These are phyloP conservation scores for Sugiyamaella xylanicola DNA, from an alignment of 1,139 yeast species.

Conservation along the genomic window DNA sequence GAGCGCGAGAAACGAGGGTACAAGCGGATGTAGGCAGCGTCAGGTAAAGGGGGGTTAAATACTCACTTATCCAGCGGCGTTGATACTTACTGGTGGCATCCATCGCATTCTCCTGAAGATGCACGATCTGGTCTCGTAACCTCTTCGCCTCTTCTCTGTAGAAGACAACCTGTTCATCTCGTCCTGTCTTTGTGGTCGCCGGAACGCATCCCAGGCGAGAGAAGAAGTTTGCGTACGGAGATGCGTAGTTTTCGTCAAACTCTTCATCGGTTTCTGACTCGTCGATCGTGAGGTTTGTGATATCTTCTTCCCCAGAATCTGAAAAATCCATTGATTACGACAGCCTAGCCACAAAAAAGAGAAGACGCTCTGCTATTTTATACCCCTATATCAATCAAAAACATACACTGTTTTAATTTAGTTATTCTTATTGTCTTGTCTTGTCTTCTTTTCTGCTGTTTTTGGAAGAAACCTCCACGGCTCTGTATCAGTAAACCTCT, in stretches of 20 bases:
- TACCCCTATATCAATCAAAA: no score
- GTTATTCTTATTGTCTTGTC: no score
- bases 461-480: no score
- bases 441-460: no score
- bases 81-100: conserved; percentile 29
- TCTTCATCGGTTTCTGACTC: neutral
- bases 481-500: no score
- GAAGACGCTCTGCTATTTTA: no score
- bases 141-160: conserved; percentile 32
- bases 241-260: neutral
- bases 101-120: conserved; percentile 25
- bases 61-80: neutral
- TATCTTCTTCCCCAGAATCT: neutral
- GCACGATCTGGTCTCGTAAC: conserved; percentile 28
- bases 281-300: neutral
- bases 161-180: conserved; percentile 23
- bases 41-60: neutral
- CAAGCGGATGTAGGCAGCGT: neutral
- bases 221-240: neutral
- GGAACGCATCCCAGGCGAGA: neutral
- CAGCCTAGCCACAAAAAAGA: no score
- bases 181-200: neutral
- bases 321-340: neutral
- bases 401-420: no score
- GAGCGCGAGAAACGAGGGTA: neutral